These are phyloP conservation scores for Tremella yokohamensis DNA, from an alignment of 768 basidiomycete species.

Conservation along the genomic window DNA sequence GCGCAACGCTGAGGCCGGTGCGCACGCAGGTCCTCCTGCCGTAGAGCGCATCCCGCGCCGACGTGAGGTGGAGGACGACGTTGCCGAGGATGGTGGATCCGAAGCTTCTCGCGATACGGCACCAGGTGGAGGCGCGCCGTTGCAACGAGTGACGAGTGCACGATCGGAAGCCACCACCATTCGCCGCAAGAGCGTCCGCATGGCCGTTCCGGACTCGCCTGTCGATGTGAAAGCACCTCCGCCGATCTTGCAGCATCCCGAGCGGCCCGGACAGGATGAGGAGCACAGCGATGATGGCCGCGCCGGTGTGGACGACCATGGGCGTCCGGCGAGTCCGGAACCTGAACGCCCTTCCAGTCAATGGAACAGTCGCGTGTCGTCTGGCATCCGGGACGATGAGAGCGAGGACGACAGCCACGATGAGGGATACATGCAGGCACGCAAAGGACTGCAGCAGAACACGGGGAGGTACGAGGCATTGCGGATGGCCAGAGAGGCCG, in stretches of 20 bases:
- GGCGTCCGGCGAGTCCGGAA: constrained; percentile 15
- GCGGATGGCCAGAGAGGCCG: constrained; percentile 1
- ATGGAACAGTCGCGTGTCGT: constrained; percentile 39
- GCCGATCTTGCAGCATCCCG: background rate
- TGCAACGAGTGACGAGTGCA: background rate
- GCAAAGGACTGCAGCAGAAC: constrained; percentile 37
- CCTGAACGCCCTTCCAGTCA: constrained; percentile 12
- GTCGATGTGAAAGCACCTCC: constrained; percentile 17
- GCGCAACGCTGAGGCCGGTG: constrained; percentile 24
- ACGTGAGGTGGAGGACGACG: background rate
- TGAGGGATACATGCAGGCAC: constrained; percentile 37
- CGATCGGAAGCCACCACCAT: constrained; percentile 11
- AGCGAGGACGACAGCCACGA: constrained; percentile 40
- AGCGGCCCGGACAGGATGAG: background rate
- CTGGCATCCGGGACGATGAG: constrained; percentile 38
- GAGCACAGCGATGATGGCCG: constrained; percentile 10
- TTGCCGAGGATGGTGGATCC: constrained; percentile 6
- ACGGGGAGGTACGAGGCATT: constrained; percentile 38
- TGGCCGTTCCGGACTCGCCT: constrained; percentile 46
- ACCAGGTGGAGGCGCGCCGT: constrained; percentile 5
- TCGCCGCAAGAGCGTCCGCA: constrained; percentile 44
- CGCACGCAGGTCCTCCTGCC: constrained; percentile 20
- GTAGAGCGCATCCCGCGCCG: constrained; percentile 11
- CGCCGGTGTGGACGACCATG: background rate
- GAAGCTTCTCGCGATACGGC: constrained; percentile 22